These are phyloP conservation scores for Macadamia tetraphylla DNA, from an alignment of 164 flowering plant genomes.

Conservation along the genomic window DNA sequence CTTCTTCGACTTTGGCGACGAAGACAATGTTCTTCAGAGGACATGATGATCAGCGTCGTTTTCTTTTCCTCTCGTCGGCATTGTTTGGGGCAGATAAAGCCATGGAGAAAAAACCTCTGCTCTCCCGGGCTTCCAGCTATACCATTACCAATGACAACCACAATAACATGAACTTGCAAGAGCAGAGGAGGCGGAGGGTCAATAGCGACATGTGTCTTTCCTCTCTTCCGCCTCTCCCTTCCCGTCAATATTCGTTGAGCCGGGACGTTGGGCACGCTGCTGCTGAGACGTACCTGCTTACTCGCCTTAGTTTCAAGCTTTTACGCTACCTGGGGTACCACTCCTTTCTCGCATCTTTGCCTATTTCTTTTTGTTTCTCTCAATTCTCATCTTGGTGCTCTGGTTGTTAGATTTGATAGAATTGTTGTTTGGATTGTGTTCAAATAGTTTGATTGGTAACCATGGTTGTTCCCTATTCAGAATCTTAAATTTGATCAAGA, in stretches of 20 bases:
- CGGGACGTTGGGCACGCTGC: conserved; percentile 56
- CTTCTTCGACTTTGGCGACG: conserved; percentile 2
- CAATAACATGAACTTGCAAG: conserved; percentile 3
- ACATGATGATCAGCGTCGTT: conserved; percentile 19
- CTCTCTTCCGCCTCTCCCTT: conserved; percentile 18
- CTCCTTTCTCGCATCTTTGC: background rate
- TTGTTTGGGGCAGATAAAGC: conserved; percentile 19
- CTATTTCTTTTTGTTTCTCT: background rate
- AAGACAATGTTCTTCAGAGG: conserved; percentile 16
- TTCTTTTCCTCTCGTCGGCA: conserved; percentile 17
- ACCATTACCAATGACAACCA: background rate
- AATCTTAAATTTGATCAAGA: too few species aligned
- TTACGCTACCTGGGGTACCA: conserved; percentile 68
- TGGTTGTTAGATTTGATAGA: background rate
- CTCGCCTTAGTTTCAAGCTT: conserved; percentile 53
- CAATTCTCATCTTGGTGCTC: background rate
- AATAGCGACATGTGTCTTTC: conserved; percentile 32
- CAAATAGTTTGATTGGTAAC: too few species aligned
- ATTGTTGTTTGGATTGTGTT: background rate
- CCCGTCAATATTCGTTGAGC: conserved; percentile 26
- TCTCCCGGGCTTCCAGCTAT: conserved; percentile 34
- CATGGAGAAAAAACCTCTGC: conserved; percentile 22
- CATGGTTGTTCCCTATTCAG: too few species aligned
- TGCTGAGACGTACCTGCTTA: conserved; percentile 51
- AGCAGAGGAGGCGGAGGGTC: conserved; percentile 42